A percentile compares a stretch with the other conserved stretches of the same genome.
These are phyloP conservation scores for Artemisia annua DNA, from an alignment of 129 eudicot species.

Conservation along the genomic window DNA sequence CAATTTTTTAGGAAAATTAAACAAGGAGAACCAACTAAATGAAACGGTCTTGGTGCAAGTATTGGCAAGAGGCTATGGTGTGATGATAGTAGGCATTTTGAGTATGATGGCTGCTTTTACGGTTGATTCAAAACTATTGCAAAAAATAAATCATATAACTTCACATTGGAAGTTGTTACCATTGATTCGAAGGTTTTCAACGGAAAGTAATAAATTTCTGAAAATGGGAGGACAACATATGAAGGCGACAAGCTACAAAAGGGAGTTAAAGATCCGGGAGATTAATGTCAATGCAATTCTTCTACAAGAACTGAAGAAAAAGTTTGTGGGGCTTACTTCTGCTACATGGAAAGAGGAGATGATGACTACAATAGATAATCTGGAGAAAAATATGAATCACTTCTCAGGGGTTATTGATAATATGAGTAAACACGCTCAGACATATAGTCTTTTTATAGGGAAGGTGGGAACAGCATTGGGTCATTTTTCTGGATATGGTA, in stretches of 20 bases:
- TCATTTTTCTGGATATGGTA: neutral
- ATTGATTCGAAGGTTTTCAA: neutral
- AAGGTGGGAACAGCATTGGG: too few relatives aligned
- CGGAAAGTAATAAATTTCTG: neutral
- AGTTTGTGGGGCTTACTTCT: neutral
- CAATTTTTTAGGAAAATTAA: neutral
- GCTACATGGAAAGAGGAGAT: too few relatives aligned
- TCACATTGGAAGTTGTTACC: neutral
- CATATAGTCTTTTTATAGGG: too few relatives aligned
- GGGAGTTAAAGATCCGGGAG: neutral
- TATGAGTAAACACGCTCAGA: neutral
- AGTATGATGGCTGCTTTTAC: neutral
- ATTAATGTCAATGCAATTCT: neutral
- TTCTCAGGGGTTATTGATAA: neutral
- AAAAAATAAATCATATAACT: too few relatives aligned
- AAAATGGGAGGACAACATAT: too few relatives aligned
- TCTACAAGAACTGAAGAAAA: neutral
- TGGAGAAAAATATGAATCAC: neutral
- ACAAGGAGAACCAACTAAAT: neutral
- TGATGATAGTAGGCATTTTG: neutral
- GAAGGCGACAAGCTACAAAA: too few relatives aligned
- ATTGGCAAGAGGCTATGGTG: neutral
- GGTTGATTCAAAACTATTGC: neutral
- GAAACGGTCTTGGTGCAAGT: neutral
- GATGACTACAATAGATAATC: neutral